A percentile compares a stretch with the other conserved stretches of the same genome.
Evolutionary conservation across 164 flowering plant genomes (phyloP).

Genomic region (Liquidambar formosana): DNA sequence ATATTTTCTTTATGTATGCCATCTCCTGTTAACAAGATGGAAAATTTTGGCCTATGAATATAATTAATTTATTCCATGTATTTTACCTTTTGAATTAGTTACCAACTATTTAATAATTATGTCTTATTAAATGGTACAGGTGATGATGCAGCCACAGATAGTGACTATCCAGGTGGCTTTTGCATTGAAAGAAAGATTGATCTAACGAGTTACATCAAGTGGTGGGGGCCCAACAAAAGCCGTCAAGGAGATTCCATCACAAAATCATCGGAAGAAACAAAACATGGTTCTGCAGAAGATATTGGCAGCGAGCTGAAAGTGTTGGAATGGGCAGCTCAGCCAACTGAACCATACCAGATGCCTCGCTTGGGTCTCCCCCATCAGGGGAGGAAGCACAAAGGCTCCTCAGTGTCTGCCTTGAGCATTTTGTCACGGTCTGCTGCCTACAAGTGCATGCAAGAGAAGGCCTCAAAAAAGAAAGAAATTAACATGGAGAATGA

Average conservation of each 20-base stretch:
- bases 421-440: slow-evolving; percentile 74
- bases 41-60: background rate
- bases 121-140: slow-evolving; percentile 37
- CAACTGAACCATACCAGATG: slow-evolving; percentile 90
- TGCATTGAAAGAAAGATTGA: slow-evolving; percentile 83
- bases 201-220: slow-evolving; percentile 77
- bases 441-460: slow-evolving; percentile 79
- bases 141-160: slow-evolving; percentile 66
- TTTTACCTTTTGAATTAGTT: slow-evolving; percentile 2
- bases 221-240: slow-evolving; percentile 82
- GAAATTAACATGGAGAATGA: slow-evolving; percentile 44
- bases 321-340: slow-evolving; percentile 51
- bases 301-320: slow-evolving; percentile 64
- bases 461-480: slow-evolving; percentile 55
- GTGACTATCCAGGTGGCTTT: slow-evolving; percentile 58
- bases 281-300: slow-evolving; percentile 52
- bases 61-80: background rate
- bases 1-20: background rate
- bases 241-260: slow-evolving; percentile 47
- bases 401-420: slow-evolving; percentile 62
- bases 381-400: slow-evolving; percentile 37
- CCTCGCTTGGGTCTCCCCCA: slow-evolving; percentile 62
- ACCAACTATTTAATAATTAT: slow-evolving; percentile 8
- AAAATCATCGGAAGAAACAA: slow-evolving; percentile 60
- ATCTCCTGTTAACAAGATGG: background rate